A percentile compares a stretch with the other conserved stretches of the same genome.
Evolutionary conservation across 768 basidiomycete genomes (phyloP).

Genomic region (Tulasnella sp.): DNA sequence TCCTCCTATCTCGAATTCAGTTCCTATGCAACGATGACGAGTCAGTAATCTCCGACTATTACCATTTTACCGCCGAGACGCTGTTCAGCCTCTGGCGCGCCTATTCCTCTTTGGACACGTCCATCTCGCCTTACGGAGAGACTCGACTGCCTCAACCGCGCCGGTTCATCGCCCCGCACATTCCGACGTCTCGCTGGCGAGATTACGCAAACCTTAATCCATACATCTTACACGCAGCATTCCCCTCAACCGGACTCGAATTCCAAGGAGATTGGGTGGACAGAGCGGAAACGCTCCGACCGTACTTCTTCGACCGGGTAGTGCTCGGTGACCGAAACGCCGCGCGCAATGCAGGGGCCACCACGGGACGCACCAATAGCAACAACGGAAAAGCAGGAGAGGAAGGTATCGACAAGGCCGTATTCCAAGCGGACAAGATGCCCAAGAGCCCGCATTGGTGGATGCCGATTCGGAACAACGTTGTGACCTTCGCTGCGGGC

Average conservation of each 20-base stretch:
- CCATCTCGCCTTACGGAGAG: constrained; percentile 59
- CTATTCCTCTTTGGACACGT: constrained; percentile 73
- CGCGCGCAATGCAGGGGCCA: constrained; percentile 30
- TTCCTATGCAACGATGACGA: constrained; percentile 79
- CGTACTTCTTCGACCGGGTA: constrained; percentile 82
- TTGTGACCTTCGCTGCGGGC: constrained; percentile 34
- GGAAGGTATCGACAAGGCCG: constrained; percentile 38
- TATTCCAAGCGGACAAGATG: constrained; percentile 36
- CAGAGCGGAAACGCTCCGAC: constrained; percentile 61
- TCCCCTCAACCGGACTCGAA: constrained; percentile 77
- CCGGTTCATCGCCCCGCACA: constrained; percentile 69
- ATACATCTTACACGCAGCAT: constrained; percentile 72
- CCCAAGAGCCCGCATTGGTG: constrained; percentile 82
- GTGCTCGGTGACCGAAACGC: constrained; percentile 83
- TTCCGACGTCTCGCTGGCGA: constrained; percentile 76
- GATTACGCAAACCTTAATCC: constrained; percentile 91
- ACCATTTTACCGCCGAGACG: constrained; percentile 88
- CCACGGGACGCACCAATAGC: constrained; percentile 59
- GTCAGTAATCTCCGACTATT: constrained; percentile 79
- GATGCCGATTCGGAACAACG: constrained; percentile 46
- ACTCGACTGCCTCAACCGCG: constrained; percentile 69
- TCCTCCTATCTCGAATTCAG: constrained; percentile 39
- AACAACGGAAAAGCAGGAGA: background rate
- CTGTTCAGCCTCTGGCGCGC: constrained; percentile 91
- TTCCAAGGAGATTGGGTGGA: constrained; percentile 82